Evolutionary conservation across 257 asterid genomes (phyloP).

Genomic region (Solanum raphanifolium): DNA sequence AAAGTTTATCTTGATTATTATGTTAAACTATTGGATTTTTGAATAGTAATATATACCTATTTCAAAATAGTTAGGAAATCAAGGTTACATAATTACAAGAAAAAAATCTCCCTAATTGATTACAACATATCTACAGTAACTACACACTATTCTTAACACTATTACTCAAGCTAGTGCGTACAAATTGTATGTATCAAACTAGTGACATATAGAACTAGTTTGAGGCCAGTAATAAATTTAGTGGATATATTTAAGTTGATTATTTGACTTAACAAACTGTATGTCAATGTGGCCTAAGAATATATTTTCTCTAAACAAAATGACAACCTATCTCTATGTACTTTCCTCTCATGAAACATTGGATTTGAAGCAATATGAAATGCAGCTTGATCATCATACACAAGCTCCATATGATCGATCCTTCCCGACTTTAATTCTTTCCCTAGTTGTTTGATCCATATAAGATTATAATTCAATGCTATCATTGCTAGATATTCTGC

Average conservation of each 20-base stretch:
- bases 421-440: neutral
- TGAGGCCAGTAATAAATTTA: neutral
- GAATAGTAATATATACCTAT: neutral
- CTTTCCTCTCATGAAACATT: neutral
- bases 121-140: neutral
- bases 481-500: neutral
- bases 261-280: neutral
- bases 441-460: neutral
- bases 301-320: neutral
- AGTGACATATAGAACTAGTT: neutral
- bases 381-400: neutral
- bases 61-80: neutral
- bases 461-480: neutral
- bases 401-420: neutral
- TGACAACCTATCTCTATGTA: neutral
- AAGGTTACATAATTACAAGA: neutral
- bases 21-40: neutral
- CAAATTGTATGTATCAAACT: neutral
- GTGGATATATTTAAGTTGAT: neutral
- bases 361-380: neutral
- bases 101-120: neutral
- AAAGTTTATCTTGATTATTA: neutral
- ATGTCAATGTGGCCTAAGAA: neutral
- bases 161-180: neutral
- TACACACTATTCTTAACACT: neutral